Evolutionary conservation across 1,284 basidiomycete genomes (phyloP), one percentile per base, ranked within the genome.

Genomic region (Coniferiporia weirii): DNA sequence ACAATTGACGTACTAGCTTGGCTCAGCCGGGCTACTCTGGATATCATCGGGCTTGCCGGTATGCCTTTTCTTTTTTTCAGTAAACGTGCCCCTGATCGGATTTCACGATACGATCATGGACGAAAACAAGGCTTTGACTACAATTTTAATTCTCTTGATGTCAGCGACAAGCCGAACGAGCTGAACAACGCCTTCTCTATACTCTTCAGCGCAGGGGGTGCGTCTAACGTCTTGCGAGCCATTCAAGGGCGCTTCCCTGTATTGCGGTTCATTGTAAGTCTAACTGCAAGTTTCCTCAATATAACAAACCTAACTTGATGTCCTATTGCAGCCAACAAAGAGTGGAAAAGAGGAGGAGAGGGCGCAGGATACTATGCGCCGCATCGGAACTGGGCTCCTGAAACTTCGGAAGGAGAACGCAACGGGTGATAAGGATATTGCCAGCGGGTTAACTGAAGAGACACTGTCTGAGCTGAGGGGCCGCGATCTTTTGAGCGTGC

Each of bases 61-160:
- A 56, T 20, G 22, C 44, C 5, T 36, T 45, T 19, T 15, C 9
- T 15, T 9, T 35, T 12, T 12, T 32, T 8, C 17, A 20, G 2
- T 17, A 34, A 15, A 17, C 8, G 19, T 34, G 12, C 40, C 40
- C n/a, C 40, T 43, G 5, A 27, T 27, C 27, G 5, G 40, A 43
- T 13, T 43, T 43, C 12, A 13, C 40, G 40, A 20, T n/a, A n/a
- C n/a, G n/a, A n/a, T n/a, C n/a, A n/a, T n/a, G n/a, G n/a, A n/a
- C n/a, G n/a, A n/a, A n/a, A n/a, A 19, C 8, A 46, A 82, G 80
- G 85, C 0, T 91, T 91, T 67, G 79, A 82, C 66, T 89, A 89
- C 66, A 68, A 81, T 10, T 89, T 92, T 68, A 71, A 85, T 19
- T 57, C 65, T 3, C 51, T 65, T 40, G 63, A 59, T 38, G 47